Conservation (phyloP, 73 alveolate genomes). For the Stentor roeselii region DNA sequence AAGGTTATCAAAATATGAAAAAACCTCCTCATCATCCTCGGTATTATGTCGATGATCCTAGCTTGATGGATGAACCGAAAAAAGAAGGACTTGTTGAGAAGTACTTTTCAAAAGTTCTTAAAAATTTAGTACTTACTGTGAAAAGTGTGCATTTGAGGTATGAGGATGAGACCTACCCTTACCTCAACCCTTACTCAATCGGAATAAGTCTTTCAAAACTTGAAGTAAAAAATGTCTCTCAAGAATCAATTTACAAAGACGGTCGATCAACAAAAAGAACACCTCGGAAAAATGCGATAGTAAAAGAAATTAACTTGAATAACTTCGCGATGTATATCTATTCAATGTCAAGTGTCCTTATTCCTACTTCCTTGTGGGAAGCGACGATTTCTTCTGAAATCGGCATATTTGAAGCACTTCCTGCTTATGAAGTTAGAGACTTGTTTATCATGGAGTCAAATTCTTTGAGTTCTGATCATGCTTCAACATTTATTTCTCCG, state of each 20-base stretch:
- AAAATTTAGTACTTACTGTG: background rate
- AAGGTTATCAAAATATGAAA: too few species aligned
- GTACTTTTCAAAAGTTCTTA: background rate
- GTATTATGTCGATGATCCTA: too few species aligned
- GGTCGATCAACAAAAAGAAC: background rate
- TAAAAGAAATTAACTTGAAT: background rate
- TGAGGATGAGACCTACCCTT: conserved; percentile 1
- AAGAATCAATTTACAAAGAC: background rate
- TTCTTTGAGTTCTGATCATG: background rate
- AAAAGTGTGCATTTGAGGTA: background rate
- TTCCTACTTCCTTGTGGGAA: conserved; percentile 26
- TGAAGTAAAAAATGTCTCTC: background rate
- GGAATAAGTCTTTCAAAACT: background rate
- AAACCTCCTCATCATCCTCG: too few species aligned
- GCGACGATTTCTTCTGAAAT: conserved; percentile 1
- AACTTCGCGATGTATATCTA: conserved; percentile 1
- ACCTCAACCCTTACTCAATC: background rate
- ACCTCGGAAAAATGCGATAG: background rate
- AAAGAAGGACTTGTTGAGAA: conserved; percentile 12
- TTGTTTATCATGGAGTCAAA: background rate
- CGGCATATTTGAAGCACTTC: conserved; percentile 16
- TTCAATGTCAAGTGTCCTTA: background rate
- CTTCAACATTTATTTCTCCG: conserved; percentile 8
- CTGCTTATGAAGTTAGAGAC: conserved; percentile 19
- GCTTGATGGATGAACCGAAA: too few species aligned